Base-by-base conservation (phyloP, 2,329 filamentous ascomycete species). In the Chaetomium sp. region DNA sequence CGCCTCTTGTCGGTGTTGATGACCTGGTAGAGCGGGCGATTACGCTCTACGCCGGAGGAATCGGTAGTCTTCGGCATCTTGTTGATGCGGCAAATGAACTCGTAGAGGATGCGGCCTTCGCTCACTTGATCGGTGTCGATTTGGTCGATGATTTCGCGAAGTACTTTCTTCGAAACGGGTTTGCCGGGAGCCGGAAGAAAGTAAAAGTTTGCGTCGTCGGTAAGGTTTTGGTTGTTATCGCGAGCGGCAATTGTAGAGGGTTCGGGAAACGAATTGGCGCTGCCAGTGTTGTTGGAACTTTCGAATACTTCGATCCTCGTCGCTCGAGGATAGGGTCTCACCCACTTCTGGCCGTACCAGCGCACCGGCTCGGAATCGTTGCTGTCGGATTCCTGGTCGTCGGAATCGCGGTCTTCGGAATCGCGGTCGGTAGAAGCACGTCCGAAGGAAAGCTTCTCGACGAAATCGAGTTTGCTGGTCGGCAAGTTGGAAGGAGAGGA, bases 1-100 rank as follows among this genome's bases (percentile, higher is more conserved):
- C 92, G 90, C 75, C 94, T 95, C 66, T 72, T 72, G 62, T 67
- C 65, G 37, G 65, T 68, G 52, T 76, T 73, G 33, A 76, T 73
- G 56, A 74, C 70, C 57, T 74, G 72, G 61, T 70, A 71, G 59
- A 80, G 73, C 54, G 77, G 77, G 43, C 72, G 70, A 47, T 76
- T 74, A 60, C 77, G 67, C 48, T 69, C 64, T 54, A 71, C 68
- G n/a, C 69, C 69, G 33, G 70, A 66, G 12, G 66, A 65, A 57
- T 72, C 70, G 45, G 66, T 69, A 40, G 57, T 58, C 12, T 52
- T 53, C 10, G 62, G 58, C 61, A 64, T 64, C 41, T 9, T 57
- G 45, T 43, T 37, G n/a, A 8, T n/a, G 19, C 19, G 19, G 19
- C 19, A 27, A 27, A 27, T 27, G 19, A 27, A 27, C 19, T 27